Base-by-base conservation (phyloP, 2,329 filamentous ascomycete genomes). In the Colletotrichum trifolii region DNA sequence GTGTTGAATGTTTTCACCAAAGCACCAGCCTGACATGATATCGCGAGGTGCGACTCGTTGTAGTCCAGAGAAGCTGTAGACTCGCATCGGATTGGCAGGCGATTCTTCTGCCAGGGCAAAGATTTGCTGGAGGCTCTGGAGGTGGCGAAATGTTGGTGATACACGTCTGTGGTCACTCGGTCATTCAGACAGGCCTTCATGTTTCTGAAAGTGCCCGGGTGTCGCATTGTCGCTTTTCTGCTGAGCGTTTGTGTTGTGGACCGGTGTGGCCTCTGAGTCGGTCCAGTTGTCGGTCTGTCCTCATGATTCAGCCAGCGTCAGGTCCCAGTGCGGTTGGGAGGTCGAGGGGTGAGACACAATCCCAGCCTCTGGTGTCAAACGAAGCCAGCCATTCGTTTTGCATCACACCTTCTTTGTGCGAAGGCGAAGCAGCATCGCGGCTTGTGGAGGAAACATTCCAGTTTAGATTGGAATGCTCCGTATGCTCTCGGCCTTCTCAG, bases 51-150 rank as follows among this genome's bases (percentile, higher is more conserved):
- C 54, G 10, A n/a, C 53, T n/a, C 47, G 40, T 7, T 25, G 63
- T 56, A 36, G 63, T 66, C 34, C n/a, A 66, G 53, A 63, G 38
- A 66, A 66, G 63, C 47, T 66, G 63, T 61, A 35, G 25, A 42
- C 38, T 11, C 15, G 34, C n/a, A 4, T 10, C 35, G 46, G 47
- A 47, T 50, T 62, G 42, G 52, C 63, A 53, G 54, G 63, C 63
- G 11, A 52, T 35, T 52, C 46, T 62, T 65, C 42, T 52, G 52
- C 48, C 58, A 52, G 56, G 58, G 62, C 17, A 61, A 66, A 45
- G 52, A 62, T 62, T 62, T 40, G 49, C 63, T 39, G 48, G 52
- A 57, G 52, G 52, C 58, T 56, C 58, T 48, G n/a, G n/a, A 62
- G 54, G 62, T 65, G 62, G 62, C 62, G 50, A 61, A 38, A 8